These are phyloP conservation scores for Bipolaris bicolor DNA, from an alignment of 2,329 filamentous ascomycete genomes.

Conservation along the genomic window DNA sequence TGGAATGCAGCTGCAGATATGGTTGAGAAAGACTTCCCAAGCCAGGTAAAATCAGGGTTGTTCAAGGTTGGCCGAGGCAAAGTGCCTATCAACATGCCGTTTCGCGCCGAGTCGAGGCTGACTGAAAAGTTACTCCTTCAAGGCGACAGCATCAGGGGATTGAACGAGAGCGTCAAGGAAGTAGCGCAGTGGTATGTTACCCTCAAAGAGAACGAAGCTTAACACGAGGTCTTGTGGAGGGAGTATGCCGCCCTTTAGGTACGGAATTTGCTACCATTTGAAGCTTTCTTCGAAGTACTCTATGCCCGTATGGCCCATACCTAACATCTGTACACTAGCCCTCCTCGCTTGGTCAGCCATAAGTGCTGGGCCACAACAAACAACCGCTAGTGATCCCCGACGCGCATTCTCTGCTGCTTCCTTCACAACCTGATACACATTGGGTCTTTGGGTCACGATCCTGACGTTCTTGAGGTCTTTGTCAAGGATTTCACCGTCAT, in stretches of 20 bases:
- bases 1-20: conserved; percentile 34
- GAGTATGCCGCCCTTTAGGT: no score
- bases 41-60: conserved; percentile 22
- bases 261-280: conserved; percentile 45
- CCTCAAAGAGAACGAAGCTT: conserved; percentile 9
- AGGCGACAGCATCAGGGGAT: conserved; percentile 24
- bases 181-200: conserved; percentile 39
- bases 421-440: conserved; percentile 46
- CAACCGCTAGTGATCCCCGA: conserved; percentile 43
- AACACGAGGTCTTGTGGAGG: neutral
- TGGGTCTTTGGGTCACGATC: conserved; percentile 47
- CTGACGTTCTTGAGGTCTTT: conserved; percentile 28
- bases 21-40: conserved; percentile 26
- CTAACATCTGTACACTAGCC: conserved; percentile 47
- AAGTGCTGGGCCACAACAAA: conserved; percentile 54
- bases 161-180: conserved; percentile 36
- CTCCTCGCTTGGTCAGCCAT: conserved; percentile 56
- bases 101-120: conserved; percentile 34
- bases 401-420: conserved; percentile 41
- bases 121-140: conserved; percentile 35
- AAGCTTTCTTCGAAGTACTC: conserved; percentile 58
- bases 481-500: conserved; percentile 28
- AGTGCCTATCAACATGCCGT: conserved; percentile 42
- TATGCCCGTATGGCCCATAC: conserved; percentile 35
- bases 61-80: conserved; percentile 35